A percentile compares a stretch with the other conserved stretches of the same genome.
Evolutionary conservation across 2,329 filamentous ascomycete genomes (phyloP).

Genomic region (Ilyonectria mors-panacis): DNA sequence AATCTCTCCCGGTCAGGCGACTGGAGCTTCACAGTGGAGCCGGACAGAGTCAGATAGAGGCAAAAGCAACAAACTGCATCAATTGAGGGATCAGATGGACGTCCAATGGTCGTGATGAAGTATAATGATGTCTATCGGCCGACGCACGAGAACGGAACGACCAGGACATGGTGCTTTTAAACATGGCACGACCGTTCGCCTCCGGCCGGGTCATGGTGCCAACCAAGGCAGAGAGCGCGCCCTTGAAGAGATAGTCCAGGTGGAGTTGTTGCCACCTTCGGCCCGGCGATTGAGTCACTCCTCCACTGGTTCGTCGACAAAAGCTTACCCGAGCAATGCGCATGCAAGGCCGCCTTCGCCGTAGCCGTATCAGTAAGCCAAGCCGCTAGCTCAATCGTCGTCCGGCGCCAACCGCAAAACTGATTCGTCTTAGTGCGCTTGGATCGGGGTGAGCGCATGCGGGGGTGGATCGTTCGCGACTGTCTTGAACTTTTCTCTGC

Average conservation of each 20-base stretch:
- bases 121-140: background rate
- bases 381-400: constrained; percentile 25
- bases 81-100: constrained; percentile 16
- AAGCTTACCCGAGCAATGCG: background rate
- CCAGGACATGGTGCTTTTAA: constrained; percentile 32
- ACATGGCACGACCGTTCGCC: constrained; percentile 36
- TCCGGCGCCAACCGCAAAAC: constrained; percentile 19
- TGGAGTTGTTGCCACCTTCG: constrained; percentile 38
- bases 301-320: constrained; percentile 24
- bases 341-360: constrained; percentile 1
- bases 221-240: constrained; percentile 29
- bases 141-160: constrained; percentile 20
- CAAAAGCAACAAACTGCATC: constrained; percentile 11
- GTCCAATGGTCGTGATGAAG: background rate
- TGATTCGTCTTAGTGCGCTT: constrained; percentile 7
- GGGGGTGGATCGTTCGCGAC: constrained; percentile 43
- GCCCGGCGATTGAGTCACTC: constrained; percentile 32
- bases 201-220: constrained; percentile 28
- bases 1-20: constrained; percentile 25
- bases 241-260: constrained; percentile 31
- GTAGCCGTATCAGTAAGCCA: constrained; percentile 29
- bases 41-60: constrained; percentile 19
- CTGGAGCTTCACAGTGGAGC: constrained; percentile 32
- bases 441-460: constrained; percentile 18
- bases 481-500: background rate